Base-by-base conservation (phyloP, 805 yeast species). In the Lipomyces mesembrius region DNA sequence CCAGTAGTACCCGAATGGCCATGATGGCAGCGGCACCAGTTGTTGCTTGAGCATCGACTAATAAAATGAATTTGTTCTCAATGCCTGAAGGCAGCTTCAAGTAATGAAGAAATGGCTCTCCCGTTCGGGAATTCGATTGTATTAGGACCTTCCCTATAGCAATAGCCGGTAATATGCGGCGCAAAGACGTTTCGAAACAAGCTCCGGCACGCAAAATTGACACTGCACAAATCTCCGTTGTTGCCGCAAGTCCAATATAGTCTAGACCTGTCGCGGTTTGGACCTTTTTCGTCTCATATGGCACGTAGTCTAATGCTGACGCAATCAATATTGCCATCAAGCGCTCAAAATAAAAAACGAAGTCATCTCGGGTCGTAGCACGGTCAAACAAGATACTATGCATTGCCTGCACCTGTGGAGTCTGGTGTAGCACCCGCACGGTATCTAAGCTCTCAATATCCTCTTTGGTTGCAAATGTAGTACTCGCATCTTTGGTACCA, bases 21-120 rank as follows among this genome's bases (percentile, higher is more conserved):
- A 94, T 95, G 55, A 92, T 89, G 1, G 93, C 88, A 0, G 97
- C 97, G 0, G 97, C 96, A 1, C 98, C 99, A 37, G 96, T 88
- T 39, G 91, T 88, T 59, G 92, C 82, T 76, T 94, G 97, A 0
- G 97, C 91, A 75, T 94, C 98, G 74, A 91, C 85, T 59, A 94
- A 78, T 8, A 94, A 78, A 0, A 91, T 86, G 68, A 37, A 59
- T 70, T 32, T 59, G 22, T 29, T 49, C 49, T 68, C 69, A 20
- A 78, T 69, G 56, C 65, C 53, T 0, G 77, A 75, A 0, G 98
- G 97, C 51, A 94, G 78, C 29, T 86, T 84, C 70, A 89, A 89
- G n/a, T 88, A 86, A 76, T 93, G 97, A 67, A 95, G 81, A 75
- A 89, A 93, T 0, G 99, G 98, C 78, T 94, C 98, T 8, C 98